phyloP scores from a whole-genome alignment of 768 basidiomycete genomes.

The Lactarius hatsudake region DNA sequence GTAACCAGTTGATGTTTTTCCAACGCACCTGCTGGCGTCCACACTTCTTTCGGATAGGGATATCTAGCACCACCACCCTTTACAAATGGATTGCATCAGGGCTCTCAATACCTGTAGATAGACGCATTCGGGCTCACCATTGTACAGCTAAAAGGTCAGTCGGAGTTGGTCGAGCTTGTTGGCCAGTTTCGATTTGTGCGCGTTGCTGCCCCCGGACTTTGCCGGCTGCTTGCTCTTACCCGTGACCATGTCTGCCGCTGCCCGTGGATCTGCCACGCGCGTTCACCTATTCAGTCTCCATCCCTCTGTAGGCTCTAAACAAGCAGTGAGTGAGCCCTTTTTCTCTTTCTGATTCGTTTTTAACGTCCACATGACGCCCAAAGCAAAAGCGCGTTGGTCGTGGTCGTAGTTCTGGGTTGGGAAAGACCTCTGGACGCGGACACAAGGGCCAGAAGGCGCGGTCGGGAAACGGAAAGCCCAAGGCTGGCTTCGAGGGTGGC shows the following conservation, averaged over 20 bases:
- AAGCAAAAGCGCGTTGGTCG: slow-evolving; percentile 94
- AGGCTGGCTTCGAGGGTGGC: slow-evolving; percentile 90
- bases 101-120: not conserved
- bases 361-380: not conserved
- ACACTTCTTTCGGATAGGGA: slow-evolving; percentile 93
- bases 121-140: slow-evolving; percentile 16
- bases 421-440: slow-evolving; percentile 91
- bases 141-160: slow-evolving; percentile 5
- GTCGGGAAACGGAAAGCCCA: slow-evolving; percentile 79
- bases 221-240: slow-evolving; percentile 7
- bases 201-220: slow-evolving; percentile 9
- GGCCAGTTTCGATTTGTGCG: not conserved
- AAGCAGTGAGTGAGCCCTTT: slow-evolving; percentile 48
- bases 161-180: not conserved
- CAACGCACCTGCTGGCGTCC: slow-evolving; percentile 81
- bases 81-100: not conserved
- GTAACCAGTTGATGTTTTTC: not conserved
- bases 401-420: slow-evolving; percentile 88
- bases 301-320: slow-evolving; percentile 67
- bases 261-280: slow-evolving; percentile 43
- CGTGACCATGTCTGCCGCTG: slow-evolving; percentile 38
- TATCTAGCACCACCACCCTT: slow-evolving; percentile 85
- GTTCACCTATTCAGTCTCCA: slow-evolving; percentile 65
- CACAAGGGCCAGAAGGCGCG: slow-evolving; percentile 95
- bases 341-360: slow-evolving; percentile 13